Base-by-base conservation (phyloP, 345 rosid genomes). In the Linum usitatissimum region DNA sequence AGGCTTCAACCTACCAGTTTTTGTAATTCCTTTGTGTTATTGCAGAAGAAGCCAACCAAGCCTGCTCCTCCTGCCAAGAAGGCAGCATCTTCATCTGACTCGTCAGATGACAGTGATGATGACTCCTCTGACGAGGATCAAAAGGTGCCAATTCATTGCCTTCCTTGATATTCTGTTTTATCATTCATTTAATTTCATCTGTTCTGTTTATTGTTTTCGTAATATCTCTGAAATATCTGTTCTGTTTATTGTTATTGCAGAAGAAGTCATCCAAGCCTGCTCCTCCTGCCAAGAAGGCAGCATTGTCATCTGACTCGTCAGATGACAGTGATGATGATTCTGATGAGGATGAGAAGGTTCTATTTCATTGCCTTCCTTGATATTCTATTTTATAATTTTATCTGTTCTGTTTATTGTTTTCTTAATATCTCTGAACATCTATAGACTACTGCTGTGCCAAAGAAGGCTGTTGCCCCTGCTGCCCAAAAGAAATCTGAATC, bases 291-390 rank as follows among this genome's bases (percentile, higher is more conserved):
- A 58, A 66, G n/a, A 23, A 28, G 23, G 57, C 39, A 10, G 42
- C 55, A 13, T 54, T 19, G 19, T 28, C 15, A 57, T 53, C 13
- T 17, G 28, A 13, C 38, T 51, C 55, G 4, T 39, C 66, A 20
- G 71, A 68, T 36, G 71, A 62, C 12, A 36, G 60, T 61, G 71
- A 68, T 40, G 67, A 55, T 38, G 67, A 64, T 6, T 64, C 59
- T 18, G 62, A 62, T 31, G 62, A 68, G 8, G 65, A 61, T 15
- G 31, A 68, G 66, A 65, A 61, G 59, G 30, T 54, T 6, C 13
- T 13, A 6, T 30, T 15, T 55, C 60, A 53, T 9, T 55, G 18
- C 18, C n/a, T 39, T 5, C 2, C 36, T 30, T 5, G 38, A 20
- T 21, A 18, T 10, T 30, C 5, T 53, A 53, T 64, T 8, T 3